phyloP scores from a whole-genome alignment of 768 basidiomycete species.

The Kondoa subrosea region DNA sequence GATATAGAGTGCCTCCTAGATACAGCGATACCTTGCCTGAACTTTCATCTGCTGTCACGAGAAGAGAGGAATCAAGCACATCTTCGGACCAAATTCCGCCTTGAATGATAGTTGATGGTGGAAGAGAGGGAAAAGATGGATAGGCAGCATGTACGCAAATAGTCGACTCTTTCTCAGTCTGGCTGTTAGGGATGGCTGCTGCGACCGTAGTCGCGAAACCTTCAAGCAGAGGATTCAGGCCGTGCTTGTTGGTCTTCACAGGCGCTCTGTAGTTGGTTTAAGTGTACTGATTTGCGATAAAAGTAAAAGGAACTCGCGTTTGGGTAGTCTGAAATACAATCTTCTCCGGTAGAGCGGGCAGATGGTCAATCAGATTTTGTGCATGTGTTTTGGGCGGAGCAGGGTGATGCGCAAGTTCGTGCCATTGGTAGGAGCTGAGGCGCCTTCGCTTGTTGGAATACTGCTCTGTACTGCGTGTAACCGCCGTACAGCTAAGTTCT shows the following conservation, averaged over 20 bases:
- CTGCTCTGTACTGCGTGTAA: neutral
- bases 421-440: neutral
- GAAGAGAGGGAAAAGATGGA: neutral
- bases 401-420: neutral
- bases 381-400: neutral
- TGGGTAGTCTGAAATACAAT: neutral
- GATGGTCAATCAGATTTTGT: neutral
- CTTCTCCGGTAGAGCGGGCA: neutral
- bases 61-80: neutral
- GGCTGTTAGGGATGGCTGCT: neutral
- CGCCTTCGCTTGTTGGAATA: neutral
- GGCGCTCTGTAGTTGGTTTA: neutral
- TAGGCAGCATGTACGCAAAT: neutral
- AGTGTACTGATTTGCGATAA: neutral
- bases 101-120: neutral
- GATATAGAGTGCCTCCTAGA: neutral
- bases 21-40: neutral
- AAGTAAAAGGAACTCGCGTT: neutral
- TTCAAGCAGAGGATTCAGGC: neutral
- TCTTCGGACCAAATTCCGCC: neutral
- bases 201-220: neutral
- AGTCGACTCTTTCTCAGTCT: neutral
- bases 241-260: neutral
- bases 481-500: neutral
- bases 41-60: neutral